Conservation (phyloP, 768 basidiomycete genomes). For the Suillus ampliporus region DNA sequence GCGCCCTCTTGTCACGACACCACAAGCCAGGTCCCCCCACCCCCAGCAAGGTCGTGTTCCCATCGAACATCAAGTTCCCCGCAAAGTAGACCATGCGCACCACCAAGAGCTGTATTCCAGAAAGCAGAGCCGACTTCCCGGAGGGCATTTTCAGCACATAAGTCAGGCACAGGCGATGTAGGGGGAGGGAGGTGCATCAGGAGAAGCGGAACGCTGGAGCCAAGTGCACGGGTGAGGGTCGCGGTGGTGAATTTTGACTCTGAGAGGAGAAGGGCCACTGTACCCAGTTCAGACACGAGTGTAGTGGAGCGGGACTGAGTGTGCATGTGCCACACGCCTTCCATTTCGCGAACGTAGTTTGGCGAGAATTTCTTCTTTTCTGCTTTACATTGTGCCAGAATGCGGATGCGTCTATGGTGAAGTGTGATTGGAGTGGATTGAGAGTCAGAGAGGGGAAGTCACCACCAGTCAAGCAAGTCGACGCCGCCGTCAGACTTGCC, state of each 20-base stretch:
- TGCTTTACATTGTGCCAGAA: slow-evolving; percentile 91
- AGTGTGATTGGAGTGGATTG: slow-evolving; percentile 16
- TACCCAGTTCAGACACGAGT: slow-evolving; percentile 13
- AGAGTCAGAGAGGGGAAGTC: slow-evolving; percentile 55
- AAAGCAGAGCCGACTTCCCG: slow-evolving; percentile 54
- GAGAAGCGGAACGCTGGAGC: slow-evolving; percentile 78
- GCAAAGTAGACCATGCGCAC: slow-evolving; percentile 56
- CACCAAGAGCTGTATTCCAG: slow-evolving; percentile 73
- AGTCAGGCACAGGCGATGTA: background rate
- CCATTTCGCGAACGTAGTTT: slow-evolving; percentile 84
- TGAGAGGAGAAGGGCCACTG: slow-evolving; percentile 77
- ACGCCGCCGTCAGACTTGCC: slow-evolving; percentile 89
- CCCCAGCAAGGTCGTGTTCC: slow-evolving; percentile 48
- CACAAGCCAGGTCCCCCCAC: slow-evolving; percentile 44
- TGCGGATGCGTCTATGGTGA: slow-evolving; percentile 61
- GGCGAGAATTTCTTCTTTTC: slow-evolving; percentile 83
- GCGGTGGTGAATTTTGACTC: slow-evolving; percentile 78
- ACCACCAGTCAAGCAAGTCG: slow-evolving; percentile 94
- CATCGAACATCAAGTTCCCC: slow-evolving; percentile 70
- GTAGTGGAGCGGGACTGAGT: slow-evolving; percentile 1
- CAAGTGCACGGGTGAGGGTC: slow-evolving; percentile 70
- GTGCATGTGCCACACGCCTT: slow-evolving; percentile 71
- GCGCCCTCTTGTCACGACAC: slow-evolving; percentile 38
- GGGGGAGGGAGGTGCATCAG: slow-evolving; percentile 74
- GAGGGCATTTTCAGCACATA: slow-evolving; percentile 10